These are phyloP conservation scores for Nicotiana undulata DNA, from an alignment of 257 asterid genomes.

Conservation along the genomic window DNA sequence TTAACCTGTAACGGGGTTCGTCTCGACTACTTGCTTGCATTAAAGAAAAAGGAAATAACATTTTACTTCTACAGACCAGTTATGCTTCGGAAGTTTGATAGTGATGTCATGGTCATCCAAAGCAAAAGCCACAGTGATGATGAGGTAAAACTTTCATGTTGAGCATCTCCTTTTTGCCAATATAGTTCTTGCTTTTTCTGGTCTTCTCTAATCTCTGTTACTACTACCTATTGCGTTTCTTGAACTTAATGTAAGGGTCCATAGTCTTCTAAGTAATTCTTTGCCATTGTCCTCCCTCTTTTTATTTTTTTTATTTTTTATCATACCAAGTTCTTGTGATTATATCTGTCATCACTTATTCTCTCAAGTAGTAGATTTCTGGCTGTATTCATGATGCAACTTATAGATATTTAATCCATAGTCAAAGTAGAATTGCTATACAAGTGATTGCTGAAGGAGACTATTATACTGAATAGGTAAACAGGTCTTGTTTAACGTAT, in stretches of 20 bases:
- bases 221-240: background rate
- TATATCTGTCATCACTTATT: background rate
- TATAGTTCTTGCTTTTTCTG: background rate
- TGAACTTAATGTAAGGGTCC: background rate
- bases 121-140: slow-evolving; percentile 82
- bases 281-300: background rate
- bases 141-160: slow-evolving; percentile 41
- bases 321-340: background rate
- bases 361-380: background rate
- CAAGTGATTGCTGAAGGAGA: background rate
- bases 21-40: background rate
- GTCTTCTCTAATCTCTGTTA: background rate
- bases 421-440: background rate
- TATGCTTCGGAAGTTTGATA: slow-evolving; percentile 92
- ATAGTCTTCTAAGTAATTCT: background rate
- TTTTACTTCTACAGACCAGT: slow-evolving; percentile 48
- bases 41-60: background rate
- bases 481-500: background rate
- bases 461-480: background rate
- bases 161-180: background rate
- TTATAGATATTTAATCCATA: background rate
- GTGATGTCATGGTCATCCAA: slow-evolving; percentile 96
- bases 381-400: background rate
- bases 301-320: too few species aligned
- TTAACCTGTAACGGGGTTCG: background rate